These are phyloP conservation scores for Wickerhamomyces canadensis DNA, from an alignment of 805 yeast genomes.

Conservation along the genomic window DNA sequence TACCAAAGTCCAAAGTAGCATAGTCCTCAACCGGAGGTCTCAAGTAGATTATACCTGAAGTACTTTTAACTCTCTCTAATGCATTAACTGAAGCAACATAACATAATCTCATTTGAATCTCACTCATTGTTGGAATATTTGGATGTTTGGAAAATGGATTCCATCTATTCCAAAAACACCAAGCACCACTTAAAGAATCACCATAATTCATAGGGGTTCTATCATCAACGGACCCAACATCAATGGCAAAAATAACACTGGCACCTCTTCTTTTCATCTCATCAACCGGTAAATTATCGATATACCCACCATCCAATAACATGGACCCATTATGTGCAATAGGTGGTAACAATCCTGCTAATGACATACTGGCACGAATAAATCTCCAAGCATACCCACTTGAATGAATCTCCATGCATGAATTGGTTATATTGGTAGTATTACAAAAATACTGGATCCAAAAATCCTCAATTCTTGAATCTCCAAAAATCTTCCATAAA, in stretches of 20 bases:
- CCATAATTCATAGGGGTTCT: constrained; percentile 87
- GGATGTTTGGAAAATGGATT: constrained; percentile 88
- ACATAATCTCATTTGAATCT: constrained; percentile 86
- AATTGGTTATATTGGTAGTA: constrained; percentile 91
- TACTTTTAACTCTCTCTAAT: constrained; percentile 74
- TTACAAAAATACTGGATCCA: constrained; percentile 89
- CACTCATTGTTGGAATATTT: constrained; percentile 90
- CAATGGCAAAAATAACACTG: constrained; percentile 81
- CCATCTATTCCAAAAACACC: constrained; percentile 85
- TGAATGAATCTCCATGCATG: constrained; percentile 91
- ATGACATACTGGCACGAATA: constrained; percentile 92
- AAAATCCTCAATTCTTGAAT: constrained; percentile 88
- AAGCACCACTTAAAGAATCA: constrained; percentile 84
- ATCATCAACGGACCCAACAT: constrained; percentile 94
- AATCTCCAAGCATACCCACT: constrained; percentile 95
- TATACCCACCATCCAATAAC: constrained; percentile 94
- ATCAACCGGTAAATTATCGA: constrained; percentile 86
- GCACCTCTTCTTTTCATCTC: constrained; percentile 93
- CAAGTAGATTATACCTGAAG: constrained; percentile 80
- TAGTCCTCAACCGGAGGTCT: constrained; percentile 93
- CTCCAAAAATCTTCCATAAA: constrained; percentile 95
- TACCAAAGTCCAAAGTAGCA: constrained; percentile 88
- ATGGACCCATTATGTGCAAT: constrained; percentile 84
- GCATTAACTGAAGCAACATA: constrained; percentile 96
- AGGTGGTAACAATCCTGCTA: constrained; percentile 91